phyloP scores from a whole-genome alignment of 1,284 basidiomycete species.

The Chalciporus sp. region DNA sequence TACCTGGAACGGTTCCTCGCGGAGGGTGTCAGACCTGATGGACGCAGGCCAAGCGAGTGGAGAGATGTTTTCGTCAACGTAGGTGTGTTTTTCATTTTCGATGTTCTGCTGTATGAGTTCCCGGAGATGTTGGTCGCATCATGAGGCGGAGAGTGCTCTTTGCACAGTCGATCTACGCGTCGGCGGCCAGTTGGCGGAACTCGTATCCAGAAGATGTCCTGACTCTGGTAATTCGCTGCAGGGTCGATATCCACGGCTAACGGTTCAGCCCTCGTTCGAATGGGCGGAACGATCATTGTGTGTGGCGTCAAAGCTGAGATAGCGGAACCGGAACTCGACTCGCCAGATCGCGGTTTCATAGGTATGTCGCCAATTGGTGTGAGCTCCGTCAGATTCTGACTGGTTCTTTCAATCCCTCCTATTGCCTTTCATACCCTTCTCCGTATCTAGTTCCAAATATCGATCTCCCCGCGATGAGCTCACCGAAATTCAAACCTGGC shows the following conservation, averaged over 20 bases:
- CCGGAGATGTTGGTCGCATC: no score
- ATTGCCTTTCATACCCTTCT: neutral
- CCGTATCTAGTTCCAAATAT: conserved; percentile 73
- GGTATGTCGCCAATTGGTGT: conserved; percentile 49
- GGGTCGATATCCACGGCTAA: conserved; percentile 86
- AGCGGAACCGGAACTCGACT: conserved; percentile 81
- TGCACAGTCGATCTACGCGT: neutral
- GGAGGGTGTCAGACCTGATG: conserved; percentile 65
- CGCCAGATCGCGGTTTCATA: conserved; percentile 77
- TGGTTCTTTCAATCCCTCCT: neutral
- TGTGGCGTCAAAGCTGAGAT: conserved; percentile 96
- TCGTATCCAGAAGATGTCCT: neutral
- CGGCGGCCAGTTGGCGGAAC: neutral
- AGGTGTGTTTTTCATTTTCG: conserved; percentile 46
- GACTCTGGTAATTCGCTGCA: conserved; percentile 1
- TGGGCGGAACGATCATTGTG: conserved; percentile 89
- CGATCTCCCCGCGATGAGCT: conserved; percentile 91
- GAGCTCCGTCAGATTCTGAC: neutral
- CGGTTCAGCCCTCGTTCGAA: conserved; percentile 86
- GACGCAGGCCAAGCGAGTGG: conserved; percentile 53
- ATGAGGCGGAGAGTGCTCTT: neutral
- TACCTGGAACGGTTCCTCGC: conserved; percentile 51
- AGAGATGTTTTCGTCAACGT: conserved; percentile 62
- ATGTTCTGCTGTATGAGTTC: neutral
- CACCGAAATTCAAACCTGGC: conserved; percentile 91